Percentiles rank a stretch among this genome's conserved stretches.
These are phyloP conservation scores for Lentinula sp. DNA, from an alignment of 768 basidiomycete species.

Conservation along the genomic window DNA sequence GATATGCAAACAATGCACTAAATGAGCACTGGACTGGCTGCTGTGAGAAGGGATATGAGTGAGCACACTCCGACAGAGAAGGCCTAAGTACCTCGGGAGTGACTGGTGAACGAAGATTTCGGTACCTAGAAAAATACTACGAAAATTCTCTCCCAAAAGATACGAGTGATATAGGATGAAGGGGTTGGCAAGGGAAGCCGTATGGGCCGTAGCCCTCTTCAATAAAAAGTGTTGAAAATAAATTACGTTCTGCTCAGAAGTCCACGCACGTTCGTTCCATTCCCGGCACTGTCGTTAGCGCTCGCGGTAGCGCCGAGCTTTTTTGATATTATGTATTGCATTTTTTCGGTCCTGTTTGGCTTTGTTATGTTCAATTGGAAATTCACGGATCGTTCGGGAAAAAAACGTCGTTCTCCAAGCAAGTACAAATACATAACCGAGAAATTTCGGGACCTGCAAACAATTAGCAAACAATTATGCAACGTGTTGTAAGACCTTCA, in stretches of 20 bases:
- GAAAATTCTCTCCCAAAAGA: constrained; percentile 10
- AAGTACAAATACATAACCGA: too few species aligned
- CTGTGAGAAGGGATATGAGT: neutral
- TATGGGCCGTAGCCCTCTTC: neutral
- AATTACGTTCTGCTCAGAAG: neutral
- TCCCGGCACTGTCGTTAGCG: neutral
- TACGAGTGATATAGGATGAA: neutral
- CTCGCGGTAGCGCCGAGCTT: neutral
- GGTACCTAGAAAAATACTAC: neutral
- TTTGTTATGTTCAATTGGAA: too few species aligned
- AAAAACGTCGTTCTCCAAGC: too few species aligned
- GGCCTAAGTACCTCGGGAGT: neutral
- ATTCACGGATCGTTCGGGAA: too few species aligned
- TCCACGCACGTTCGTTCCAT: neutral
- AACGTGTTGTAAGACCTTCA: too few species aligned
- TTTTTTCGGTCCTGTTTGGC: too few species aligned
- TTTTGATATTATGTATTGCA: neutral
- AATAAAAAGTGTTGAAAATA: neutral
- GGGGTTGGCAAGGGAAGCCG: neutral
- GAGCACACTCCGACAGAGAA: neutral
- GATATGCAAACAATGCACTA: neutral
- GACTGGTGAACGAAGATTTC: neutral
- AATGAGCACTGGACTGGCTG: neutral
- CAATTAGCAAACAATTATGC: too few species aligned
- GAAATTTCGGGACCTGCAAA: too few species aligned